A percentile compares a stretch with the other conserved stretches of the same genome.
Evolutionary conservation across 2,329 filamentous ascomycete species (phyloP).

Genomic region (Paraphoma sp.): DNA sequence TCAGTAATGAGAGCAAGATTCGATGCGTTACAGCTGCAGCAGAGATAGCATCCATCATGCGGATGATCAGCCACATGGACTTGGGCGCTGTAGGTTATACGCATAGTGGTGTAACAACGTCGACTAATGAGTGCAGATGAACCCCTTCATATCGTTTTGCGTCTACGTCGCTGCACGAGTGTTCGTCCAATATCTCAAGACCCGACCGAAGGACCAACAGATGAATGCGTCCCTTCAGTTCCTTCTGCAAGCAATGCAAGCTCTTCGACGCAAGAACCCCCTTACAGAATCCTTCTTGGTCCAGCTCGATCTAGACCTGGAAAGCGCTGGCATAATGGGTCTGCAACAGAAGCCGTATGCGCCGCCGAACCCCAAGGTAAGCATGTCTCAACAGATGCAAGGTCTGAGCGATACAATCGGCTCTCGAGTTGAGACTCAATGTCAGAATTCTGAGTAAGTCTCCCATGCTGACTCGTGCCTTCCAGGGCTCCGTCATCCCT

Average conservation of each 20-base stretch:
- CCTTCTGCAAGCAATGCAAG: slow-evolving; percentile 87
- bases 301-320: slow-evolving; percentile 90
- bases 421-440: not conserved
- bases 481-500: slow-evolving; percentile 18
- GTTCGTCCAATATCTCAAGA: slow-evolving; percentile 96
- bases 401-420: slow-evolving; percentile 9
- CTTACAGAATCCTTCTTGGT: slow-evolving; percentile 94
- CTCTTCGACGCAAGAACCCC: slow-evolving; percentile 84
- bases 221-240: slow-evolving; percentile 86
- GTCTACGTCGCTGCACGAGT: slow-evolving; percentile 95
- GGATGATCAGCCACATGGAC: slow-evolving; percentile 90
- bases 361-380: slow-evolving; percentile 20
- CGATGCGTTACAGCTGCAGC: slow-evolving; percentile 92
- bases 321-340: slow-evolving; percentile 66
- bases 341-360: slow-evolving; percentile 56
- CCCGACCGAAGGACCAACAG: slow-evolving; percentile 81
- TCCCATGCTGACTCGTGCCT: slow-evolving; percentile 16
- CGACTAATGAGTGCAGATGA: slow-evolving; percentile 69
- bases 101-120: not conserved
- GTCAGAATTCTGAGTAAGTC: slow-evolving; percentile 17
- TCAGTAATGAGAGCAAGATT: slow-evolving; percentile 88
- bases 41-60: slow-evolving; percentile 94
- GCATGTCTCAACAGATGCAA: slow-evolving; percentile 6
- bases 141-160: slow-evolving; percentile 94
- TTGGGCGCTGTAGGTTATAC: slow-evolving; percentile 71